Evolutionary conservation across 352 stramenopile species (phyloP), one percentile per base, ranked within the genome.

Genomic region (Phytopythium helicoides): DNA sequence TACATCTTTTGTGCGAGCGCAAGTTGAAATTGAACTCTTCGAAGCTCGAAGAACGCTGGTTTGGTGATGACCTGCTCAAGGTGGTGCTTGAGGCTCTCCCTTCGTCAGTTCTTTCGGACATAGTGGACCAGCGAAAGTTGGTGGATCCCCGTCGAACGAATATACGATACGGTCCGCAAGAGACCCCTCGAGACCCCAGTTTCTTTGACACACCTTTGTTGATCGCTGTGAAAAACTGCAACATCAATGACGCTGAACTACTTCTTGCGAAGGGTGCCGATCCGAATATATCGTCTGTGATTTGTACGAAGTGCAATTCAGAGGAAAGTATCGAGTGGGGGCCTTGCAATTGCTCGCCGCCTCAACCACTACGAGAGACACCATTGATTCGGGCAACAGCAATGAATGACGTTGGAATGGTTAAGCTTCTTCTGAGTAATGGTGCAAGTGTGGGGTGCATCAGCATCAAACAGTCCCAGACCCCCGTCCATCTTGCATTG

Each of bases 181-280:
- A n/a, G n/a, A n/a, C 25, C 70, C 67, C 15, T 38, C 38, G 18
- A 73, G 48, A 8, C 0, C 19, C 3, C 33, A 33, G n/a, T 12
- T 33, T 8, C n/a, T 72, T 73, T 22, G 82, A 85, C 49, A 89
- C 81, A 0, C 62, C 81, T 2, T 52, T 92, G 22, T 60, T 80
- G 46, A 78, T 66, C 47, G 78, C 81, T 19, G 70, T 89, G 5
- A 56, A 86, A 45, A 54, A 61, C 3, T 60, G 65, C 7, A 67
- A 87, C 45, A 28, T 62, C 5, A 44, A 73, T 3, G 76, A 62
- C 33, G 68, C 71, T 1, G 37, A 40, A 6, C 14, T 70, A 23
- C 50, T 89, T 12, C 51, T 87, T 1, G 54, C 47, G 11, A 58
- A 66, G 26, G 53, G 61, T 16, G 78, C 76, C 6, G 47, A 86